phyloP scores from a whole-genome alignment of 768 basidiomycete genomes.

The Rhizopogon salebrosus region DNA sequence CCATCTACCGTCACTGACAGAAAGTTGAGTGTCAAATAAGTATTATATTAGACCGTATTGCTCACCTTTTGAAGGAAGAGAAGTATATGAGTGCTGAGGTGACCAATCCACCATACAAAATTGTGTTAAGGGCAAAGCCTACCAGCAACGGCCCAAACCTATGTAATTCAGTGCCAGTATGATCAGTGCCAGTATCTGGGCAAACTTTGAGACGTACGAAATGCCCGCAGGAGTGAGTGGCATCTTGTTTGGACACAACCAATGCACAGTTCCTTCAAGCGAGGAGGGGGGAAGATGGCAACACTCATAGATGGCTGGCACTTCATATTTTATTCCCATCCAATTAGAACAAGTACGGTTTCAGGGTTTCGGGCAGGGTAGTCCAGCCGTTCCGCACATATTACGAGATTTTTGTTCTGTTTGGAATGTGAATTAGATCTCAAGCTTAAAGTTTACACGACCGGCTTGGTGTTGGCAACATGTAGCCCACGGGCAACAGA shows the following conservation, averaged over 20 bases:
- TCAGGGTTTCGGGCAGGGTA: slow-evolving; percentile 16
- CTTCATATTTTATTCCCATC: slow-evolving; percentile 10
- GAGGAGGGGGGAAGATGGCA: slow-evolving; percentile 7
- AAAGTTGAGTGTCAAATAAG: not conserved
- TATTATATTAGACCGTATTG: not conserved
- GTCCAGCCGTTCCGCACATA: not conserved
- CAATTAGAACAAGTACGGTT: slow-evolving; percentile 14
- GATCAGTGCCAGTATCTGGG: not conserved
- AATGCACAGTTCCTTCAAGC: slow-evolving; percentile 5
- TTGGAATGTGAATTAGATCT: slow-evolving; percentile 3
- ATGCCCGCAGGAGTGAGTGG: slow-evolving; percentile 13
- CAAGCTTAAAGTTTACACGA: not conserved
- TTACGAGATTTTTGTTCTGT: slow-evolving; percentile 11
- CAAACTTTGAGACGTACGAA: slow-evolving; percentile 10
- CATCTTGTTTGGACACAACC: slow-evolving; percentile 11
- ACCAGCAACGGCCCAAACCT: slow-evolving; percentile 32
- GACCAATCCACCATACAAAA: slow-evolving; percentile 30
- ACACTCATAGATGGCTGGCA: not conserved
- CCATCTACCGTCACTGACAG: slow-evolving; percentile 14
- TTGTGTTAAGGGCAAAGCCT: slow-evolving; percentile 29
- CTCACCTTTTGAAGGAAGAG: slow-evolving; percentile 22
- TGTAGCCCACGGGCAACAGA: too few relatives aligned
- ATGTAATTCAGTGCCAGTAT: not conserved
- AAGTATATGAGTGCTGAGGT: slow-evolving; percentile 29
- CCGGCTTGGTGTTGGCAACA: too few relatives aligned